Evolutionary conservation across 805 yeast genomes (phyloP), one percentile per base, ranked within the genome.

Genomic region (Saturnispora gosingensis): DNA sequence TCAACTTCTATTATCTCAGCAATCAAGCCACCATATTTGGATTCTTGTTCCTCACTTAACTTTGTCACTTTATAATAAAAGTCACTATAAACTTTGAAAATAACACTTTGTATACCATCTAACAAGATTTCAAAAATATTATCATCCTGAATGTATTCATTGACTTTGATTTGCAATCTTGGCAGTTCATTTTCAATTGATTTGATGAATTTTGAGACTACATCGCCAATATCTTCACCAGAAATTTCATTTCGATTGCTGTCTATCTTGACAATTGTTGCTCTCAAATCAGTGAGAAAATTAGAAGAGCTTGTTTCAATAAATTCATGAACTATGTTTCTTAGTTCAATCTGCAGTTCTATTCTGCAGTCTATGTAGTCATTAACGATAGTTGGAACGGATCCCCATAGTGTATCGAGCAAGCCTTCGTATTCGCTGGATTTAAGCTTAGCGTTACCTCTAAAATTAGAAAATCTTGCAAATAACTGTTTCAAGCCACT

Each of bases 311-410:
- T 78, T 13, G 74, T 76, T 46, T 80, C 78, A 3, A 90, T 83
- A 57, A 86, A 81, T 20, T 75, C 79, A 57, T 81, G 83, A 25
- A 89, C 87, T 3, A 82, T 71, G 54, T 79, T 81, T 56, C 90
- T 77, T 56, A 90, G 72, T 56, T 85, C 89, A 24, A 79, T 71
- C 58, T 85, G 86, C 42, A 90, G 71, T 63, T 90, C 97, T 44
- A 67, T 66, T 52, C 73, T 72, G 50, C 81, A 93, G 67, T 90
- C 97, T 45, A 83, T 77, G 85, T 84, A 84, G 62, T 87, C 83
- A 59, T 81, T 83, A 13, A 86, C 84, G 13, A 88, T 88, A 56
- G 77, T 81, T 0, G 96, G 97, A 2, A 84, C 85, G 0, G 87
- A 74, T 25, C 82, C 87, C 56, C 77, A 50, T 30, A 67, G 25